Evolutionary conservation across 108 stramenopile species (phyloP).

Genomic region (Epipyxis sp.): DNA sequence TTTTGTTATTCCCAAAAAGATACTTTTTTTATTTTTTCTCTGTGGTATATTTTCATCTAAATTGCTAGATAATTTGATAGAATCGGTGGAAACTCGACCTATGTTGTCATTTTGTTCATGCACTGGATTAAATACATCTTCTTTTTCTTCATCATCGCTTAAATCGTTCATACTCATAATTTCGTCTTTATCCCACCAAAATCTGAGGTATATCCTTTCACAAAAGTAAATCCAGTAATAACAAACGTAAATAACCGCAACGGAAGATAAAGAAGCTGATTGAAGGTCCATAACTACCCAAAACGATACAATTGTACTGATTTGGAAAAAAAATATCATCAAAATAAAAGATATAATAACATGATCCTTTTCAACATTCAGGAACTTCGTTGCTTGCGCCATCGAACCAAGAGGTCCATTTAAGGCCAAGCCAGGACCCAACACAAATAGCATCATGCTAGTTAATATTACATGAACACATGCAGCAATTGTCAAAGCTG

Average conservation of each 20-base stretch:
- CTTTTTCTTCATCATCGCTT: no score
- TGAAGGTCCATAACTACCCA: constrained; percentile 3
- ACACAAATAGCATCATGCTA: not conserved
- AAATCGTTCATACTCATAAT: no score
- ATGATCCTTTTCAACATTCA: not conserved
- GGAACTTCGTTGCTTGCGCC: not conserved
- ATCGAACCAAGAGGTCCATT: constrained; percentile 9
- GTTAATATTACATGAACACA: constrained; percentile 7
- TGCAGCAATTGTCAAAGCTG: not conserved
- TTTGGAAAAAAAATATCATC: not conserved
- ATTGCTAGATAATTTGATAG: no score
- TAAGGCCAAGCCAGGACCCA: constrained; percentile 15
- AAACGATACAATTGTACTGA: not conserved
- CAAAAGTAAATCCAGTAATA: not conserved
- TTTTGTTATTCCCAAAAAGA: no score
- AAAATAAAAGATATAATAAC: not conserved
- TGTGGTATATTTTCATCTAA: no score
- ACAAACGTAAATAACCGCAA: not conserved
- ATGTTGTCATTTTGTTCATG: no score
- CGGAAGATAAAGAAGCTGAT: not conserved
- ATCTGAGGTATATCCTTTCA: not conserved
- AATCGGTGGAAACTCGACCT: no score
- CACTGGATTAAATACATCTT: no score
- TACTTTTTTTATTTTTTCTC: no score
- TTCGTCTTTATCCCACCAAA: constrained; percentile 12